phyloP scores from a whole-genome alignment of 352 stramenopile genomes.

The Pythium myriotylum region DNA sequence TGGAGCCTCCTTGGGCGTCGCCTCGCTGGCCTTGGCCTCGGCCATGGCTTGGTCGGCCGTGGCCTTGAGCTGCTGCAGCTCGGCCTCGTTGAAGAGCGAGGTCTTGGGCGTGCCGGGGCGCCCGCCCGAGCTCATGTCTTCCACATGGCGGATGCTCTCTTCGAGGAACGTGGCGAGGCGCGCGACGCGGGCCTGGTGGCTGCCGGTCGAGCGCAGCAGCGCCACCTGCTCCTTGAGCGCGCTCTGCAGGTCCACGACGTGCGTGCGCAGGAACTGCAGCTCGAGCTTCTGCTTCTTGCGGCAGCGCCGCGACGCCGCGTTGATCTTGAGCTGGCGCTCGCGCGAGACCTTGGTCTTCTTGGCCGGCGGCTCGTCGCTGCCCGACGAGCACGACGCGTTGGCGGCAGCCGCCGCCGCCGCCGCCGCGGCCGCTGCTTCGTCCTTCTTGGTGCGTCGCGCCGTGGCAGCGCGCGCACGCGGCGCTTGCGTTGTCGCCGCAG shows the following conservation, averaged over 20 bases:
- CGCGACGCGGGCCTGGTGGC: conserved; percentile 47
- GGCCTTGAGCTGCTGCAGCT: conserved; percentile 29
- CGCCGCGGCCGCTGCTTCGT: conserved; percentile 5
- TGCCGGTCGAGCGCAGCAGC: conserved; percentile 40
- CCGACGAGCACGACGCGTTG: conserved; percentile 11
- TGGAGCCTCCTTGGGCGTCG: not conserved
- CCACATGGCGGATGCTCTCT: conserved; percentile 69
- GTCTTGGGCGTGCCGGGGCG: conserved; percentile 33
- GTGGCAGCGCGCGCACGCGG: conserved; percentile 2
- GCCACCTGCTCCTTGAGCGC: conserved; percentile 70
- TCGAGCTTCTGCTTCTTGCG: conserved; percentile 89
- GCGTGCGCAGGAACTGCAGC: conserved; percentile 81
- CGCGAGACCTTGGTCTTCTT: conserved; percentile 87
- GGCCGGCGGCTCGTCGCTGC: conserved; percentile 29
- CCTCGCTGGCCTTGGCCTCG: conserved; percentile 36
- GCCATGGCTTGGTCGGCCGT: conserved; percentile 35
- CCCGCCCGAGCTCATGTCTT: conserved; percentile 75
- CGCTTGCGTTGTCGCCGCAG: not conserved
- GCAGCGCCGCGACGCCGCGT: conserved; percentile 75
- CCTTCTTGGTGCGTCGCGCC: conserved; percentile 29
- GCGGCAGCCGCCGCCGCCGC: not conserved
- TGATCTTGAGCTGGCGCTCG: conserved; percentile 88
- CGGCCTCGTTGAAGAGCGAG: conserved; percentile 24
- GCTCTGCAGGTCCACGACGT: conserved; percentile 80
- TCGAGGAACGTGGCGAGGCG: conserved; percentile 66